Conservation (phyloP, 1,139 yeast species). For the Debaryomycetaceae sp. region DNA sequence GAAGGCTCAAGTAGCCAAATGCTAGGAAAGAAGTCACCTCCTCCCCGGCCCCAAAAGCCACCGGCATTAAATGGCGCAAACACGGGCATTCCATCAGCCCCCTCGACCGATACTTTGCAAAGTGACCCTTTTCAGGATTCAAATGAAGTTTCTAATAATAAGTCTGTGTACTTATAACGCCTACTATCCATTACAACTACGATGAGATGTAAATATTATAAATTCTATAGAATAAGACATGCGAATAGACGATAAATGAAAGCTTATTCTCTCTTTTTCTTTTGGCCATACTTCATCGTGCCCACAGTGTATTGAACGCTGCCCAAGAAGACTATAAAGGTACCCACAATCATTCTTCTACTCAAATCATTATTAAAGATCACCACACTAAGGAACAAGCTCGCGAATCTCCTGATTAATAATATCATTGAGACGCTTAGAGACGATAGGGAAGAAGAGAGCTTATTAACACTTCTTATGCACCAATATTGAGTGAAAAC, state of each 20-base stretch:
- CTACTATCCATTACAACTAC: too few relatives aligned
- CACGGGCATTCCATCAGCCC: constrained; percentile 4
- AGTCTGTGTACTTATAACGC: constrained; percentile 11
- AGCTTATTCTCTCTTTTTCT: neutral
- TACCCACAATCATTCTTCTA: constrained; percentile 41
- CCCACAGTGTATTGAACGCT: constrained; percentile 41
- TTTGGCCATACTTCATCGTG: neutral
- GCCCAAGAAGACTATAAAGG: constrained; percentile 49
- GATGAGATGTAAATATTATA: too few relatives aligned
- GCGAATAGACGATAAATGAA: too few relatives aligned
- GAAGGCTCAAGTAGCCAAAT: constrained; percentile 16
- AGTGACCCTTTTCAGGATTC: constrained; percentile 74
- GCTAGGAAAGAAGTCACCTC: constrained; percentile 17
- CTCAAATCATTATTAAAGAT: constrained; percentile 45
- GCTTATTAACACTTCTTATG: constrained; percentile 61
- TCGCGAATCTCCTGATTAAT: constrained; percentile 56
- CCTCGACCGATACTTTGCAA: constrained; percentile 27
- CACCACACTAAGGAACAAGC: constrained; percentile 52
- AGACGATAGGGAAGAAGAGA: constrained; percentile 57
- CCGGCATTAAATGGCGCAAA: constrained; percentile 11
- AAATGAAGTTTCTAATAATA: constrained; percentile 28
- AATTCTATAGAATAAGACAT: too few relatives aligned
- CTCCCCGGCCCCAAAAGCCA: constrained; percentile 34
- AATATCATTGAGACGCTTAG: constrained; percentile 60
- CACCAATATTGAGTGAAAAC: constrained; percentile 63